These are phyloP conservation scores for Scenedesmus sp. DNA, from an alignment of 163 green algal genomes.

Conservation along the genomic window DNA sequence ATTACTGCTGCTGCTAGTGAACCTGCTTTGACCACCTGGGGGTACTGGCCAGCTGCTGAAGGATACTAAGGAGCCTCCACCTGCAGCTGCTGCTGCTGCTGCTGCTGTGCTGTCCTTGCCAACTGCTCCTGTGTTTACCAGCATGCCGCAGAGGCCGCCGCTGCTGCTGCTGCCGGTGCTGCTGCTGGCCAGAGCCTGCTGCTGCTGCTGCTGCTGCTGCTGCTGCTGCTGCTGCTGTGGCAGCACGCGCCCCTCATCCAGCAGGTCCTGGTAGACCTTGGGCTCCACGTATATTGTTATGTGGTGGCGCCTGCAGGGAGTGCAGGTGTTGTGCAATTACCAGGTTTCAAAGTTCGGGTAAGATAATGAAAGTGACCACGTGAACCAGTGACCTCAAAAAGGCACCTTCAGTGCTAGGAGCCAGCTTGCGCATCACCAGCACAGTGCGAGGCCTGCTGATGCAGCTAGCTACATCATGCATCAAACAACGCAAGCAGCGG, in stretches of 20 bases:
- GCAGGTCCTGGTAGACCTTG: constrained; percentile 23
- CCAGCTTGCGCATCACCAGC: constrained; percentile 53
- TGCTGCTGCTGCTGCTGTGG: neutral
- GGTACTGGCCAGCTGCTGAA: neutral
- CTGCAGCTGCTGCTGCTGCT: neutral
- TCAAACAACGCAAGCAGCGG: neutral
- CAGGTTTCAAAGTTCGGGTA: too few species aligned
- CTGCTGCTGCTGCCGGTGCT: constrained; percentile 26
- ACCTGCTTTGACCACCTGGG: neutral
- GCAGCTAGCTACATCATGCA: neutral
- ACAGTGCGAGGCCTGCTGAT: constrained; percentile 36
- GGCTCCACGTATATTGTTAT: constrained; percentile 8
- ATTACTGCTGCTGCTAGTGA: constrained; percentile 24
- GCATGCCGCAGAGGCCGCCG: neutral
- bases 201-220: constrained; percentile 23
- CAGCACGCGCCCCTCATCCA: neutral
- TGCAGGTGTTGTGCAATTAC: too few species aligned
- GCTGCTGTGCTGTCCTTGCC: neutral
- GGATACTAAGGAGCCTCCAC: neutral
- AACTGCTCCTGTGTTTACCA: neutral
- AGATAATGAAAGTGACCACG: too few species aligned
- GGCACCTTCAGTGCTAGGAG: constrained; percentile 32
- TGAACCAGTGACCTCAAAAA: constrained; percentile 32
- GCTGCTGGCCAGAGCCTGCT: neutral
- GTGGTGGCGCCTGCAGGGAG: neutral